Percentiles rank a stretch among this genome's conserved stretches.
These are phyloP conservation scores for Scheffersomyces stambukii DNA, from an alignment of 1,139 yeast genomes.

Conservation along the genomic window DNA sequence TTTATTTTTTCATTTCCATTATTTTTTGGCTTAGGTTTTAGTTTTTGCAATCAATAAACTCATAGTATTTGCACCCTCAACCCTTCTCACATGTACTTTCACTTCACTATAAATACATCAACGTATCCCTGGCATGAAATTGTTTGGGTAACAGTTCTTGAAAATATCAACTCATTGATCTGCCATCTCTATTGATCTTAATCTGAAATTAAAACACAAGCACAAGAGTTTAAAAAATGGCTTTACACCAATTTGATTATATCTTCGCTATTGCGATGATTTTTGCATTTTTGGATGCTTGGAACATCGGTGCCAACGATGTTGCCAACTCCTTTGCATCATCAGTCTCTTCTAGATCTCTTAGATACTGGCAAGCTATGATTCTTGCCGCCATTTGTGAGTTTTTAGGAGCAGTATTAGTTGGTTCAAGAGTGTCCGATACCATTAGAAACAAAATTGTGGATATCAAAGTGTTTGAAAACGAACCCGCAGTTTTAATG, in stretches of 20 bases:
- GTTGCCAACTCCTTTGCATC: slow-evolving; percentile 80
- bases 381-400: slow-evolving; percentile 64
- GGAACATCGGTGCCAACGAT: slow-evolving; percentile 81
- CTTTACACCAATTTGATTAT: slow-evolving; percentile 58
- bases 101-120: no score
- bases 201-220: not conserved
- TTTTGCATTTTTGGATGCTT: slow-evolving; percentile 78
- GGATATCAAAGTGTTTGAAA: slow-evolving; percentile 44
- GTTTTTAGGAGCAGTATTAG: slow-evolving; percentile 70
- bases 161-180: no score
- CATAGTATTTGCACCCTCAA: no score
- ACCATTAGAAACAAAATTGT: slow-evolving; percentile 64
- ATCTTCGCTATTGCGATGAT: slow-evolving; percentile 63
- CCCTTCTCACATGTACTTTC: no score
- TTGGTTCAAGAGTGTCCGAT: slow-evolving; percentile 67
- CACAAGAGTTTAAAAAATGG: slow-evolving; percentile 16
- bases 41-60: no score
- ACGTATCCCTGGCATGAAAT: no score
- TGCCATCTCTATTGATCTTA: no score
- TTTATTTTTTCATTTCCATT: no score
- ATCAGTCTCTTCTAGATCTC: slow-evolving; percentile 64
- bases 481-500: slow-evolving; percentile 68
- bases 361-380: slow-evolving; percentile 75
- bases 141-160: no score
- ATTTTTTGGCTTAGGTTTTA: no score